Base-by-base conservation (phyloP, 176 grass and related monocot species). In the Otatea glauca region DNA sequence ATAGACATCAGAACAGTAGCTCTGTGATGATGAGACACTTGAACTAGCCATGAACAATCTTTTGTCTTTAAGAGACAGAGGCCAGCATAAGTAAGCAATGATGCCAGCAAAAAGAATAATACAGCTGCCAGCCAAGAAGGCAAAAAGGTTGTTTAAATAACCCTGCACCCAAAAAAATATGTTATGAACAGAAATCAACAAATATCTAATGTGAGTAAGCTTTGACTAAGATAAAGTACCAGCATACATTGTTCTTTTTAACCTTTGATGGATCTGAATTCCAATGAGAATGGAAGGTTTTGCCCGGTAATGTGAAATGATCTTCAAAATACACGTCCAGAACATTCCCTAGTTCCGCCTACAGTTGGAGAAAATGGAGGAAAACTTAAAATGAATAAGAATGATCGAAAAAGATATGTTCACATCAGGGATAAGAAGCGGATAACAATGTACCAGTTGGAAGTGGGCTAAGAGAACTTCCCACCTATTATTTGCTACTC, bases 261-360 rank as follows among this genome's bases (percentile, higher is more conserved):
- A 91, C 80, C 65, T 85, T 92, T 58, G 86, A 84, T 48, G 86
- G 74, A 72, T 87, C 55, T 83, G 74, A 83, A 88, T 87, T 87
- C 69, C 90, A 88, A 25, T 79, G 45, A 83, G 82, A 79, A 39
- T 64, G 81, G 81, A 95, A 90, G 35, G 54, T 62, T 94, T 98
- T 98, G 41, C 81, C 83, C 60, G 93, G 91, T 68, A 98, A 34
- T 38, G 89, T 93, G 62, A 87, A 95, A 49, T 86, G 84, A 85
- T 98, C 96, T 90, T 98, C 96, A 87, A 93, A 98, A 88, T 98
- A 95, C 88, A 95, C 86, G 85, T 98, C 96, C 61, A 90, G 69
- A 91, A 95, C 21, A 68, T 90, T 95, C 55, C 85, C 93, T 78
- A 98, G 58, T 72, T 98, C 89, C 69, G 62, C 90, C 96, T 98